Evolutionary conservation across 139 green algal species (phyloP).

Genomic region (Edaphochlamys debaryana): DNA sequence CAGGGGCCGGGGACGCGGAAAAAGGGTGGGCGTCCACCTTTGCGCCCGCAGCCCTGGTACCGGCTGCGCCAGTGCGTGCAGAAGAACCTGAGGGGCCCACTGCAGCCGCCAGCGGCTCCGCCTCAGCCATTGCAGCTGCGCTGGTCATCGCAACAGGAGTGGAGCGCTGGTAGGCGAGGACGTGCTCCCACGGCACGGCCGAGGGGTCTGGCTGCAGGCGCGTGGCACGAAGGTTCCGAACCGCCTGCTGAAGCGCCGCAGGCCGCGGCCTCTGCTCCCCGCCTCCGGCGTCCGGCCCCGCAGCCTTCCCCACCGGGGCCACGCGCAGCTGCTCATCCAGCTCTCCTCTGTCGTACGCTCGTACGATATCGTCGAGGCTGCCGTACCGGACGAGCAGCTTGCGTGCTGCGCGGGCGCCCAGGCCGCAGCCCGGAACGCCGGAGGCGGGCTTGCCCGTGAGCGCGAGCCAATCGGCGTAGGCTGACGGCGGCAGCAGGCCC

Average conservation of each 20-base stretch:
- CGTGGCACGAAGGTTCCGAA: constrained; percentile 7
- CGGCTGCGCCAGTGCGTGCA: too few relatives aligned
- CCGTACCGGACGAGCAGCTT: constrained; percentile 8
- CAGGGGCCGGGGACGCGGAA: too few relatives aligned
- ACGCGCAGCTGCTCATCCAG: neutral
- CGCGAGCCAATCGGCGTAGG: constrained; percentile 9
- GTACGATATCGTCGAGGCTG: neutral
- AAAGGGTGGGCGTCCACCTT: neutral
- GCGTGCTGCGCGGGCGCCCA: neutral
- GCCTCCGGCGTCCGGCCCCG: too few relatives aligned
- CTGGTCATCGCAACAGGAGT: neutral
- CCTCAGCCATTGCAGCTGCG: neutral
- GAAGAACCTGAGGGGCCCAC: too few relatives aligned
- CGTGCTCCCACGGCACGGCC: neutral
- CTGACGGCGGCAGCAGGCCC: neutral
- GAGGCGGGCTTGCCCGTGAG: constrained; percentile 30
- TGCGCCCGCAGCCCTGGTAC: too few relatives aligned
- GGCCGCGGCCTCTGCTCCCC: too few relatives aligned
- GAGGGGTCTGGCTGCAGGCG: neutral
- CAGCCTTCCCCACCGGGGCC: neutral
- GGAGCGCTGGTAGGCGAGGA: neutral
- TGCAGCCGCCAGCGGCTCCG: neutral
- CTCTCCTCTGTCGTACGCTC: neutral
- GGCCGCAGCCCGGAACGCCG: constrained; percentile 7
- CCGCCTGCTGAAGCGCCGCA: neutral